Evolutionary conservation across 306 rosid species (phyloP), one percentile per base, ranked within the genome.

Genomic region (Fragaria vesca): DNA sequence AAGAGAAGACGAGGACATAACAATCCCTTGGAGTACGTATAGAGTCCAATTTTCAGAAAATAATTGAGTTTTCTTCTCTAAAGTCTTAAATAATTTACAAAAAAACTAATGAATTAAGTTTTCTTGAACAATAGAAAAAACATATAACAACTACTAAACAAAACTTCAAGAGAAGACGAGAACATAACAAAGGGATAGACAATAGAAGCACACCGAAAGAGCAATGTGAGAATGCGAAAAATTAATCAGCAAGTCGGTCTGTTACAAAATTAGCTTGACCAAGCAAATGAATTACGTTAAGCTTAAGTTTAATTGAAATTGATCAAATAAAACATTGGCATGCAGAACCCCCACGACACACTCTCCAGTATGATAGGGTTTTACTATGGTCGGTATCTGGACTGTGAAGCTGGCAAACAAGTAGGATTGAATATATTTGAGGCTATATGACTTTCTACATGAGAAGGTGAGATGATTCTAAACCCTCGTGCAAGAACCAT

Each of bases 401-500:
- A 16, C 12, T 32, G 3, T 63, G 43, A 32, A 63, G 36, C 69
- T 62, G 2, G 68, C 68, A 32, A 63, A 63, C 68, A 28, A 32
- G 20, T 30, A 16, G 10, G n/a, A 15, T 63, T 24, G 17, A 60
- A 57, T 57, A 60, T 60, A 54, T 20, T 20, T 20, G 8, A 0
- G 61, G 9, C 57, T 16, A 54, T 54, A 60, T 57, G 12, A 54
- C 13, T 18, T 18, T 57, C 5, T 61, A 43, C 69, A 63, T 63
- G 69, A 32, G 69, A 63, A 63, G n/a, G 69, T 63, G 69, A 63
- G 69, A 63, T 63, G 69, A 63, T 63, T 63, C 43, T 30, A 32
- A 32, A 11, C 43, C 69, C 69, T 63, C 69, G 69, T 63, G 69
- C 69, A 63, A 15, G 42, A 62, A 63, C 43, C 40, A 63, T 2